phyloP scores from a whole-genome alignment of 306 rosid species.

The Sesbania bispinosa region DNA sequence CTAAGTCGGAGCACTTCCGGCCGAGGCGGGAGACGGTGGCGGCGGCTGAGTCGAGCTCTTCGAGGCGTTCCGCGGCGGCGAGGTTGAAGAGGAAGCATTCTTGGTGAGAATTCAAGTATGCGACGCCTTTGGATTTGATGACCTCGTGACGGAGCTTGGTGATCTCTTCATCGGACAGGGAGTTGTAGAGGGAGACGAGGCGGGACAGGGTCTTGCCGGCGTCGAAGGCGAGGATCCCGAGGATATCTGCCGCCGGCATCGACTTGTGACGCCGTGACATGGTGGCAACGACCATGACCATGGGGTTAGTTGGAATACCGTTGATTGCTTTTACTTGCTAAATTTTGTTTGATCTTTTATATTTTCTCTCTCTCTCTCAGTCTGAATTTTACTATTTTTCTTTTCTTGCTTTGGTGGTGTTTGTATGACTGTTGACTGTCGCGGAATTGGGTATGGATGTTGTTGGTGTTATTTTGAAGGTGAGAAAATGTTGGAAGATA shows the following conservation, averaged over 20 bases:
- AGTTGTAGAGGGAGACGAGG: conserved; percentile 50
- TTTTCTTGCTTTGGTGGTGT: background rate
- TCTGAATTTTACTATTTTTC: background rate
- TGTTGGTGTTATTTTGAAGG: background rate
- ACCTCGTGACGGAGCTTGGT: conserved; percentile 22
- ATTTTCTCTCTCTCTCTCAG: background rate
- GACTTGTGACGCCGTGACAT: conserved; percentile 34
- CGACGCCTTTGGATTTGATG: conserved; percentile 42
- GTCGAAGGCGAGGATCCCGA: conserved; percentile 62
- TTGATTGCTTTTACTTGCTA: too few species aligned
- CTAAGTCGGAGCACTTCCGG: conserved; percentile 37
- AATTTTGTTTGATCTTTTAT: background rate
- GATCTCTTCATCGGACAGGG: conserved; percentile 48
- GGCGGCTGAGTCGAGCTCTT: conserved; percentile 43
- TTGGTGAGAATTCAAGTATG: conserved; percentile 43
- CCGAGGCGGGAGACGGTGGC: conserved; percentile 40
- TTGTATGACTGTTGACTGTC: background rate
- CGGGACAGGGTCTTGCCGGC: conserved; percentile 51
- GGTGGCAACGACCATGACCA: conserved; percentile 41
- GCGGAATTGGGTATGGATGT: too few species aligned
- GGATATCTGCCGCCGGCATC: background rate
- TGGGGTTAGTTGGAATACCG: too few species aligned
- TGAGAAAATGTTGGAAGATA: conserved; percentile 2
- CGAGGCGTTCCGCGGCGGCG: conserved; percentile 53
- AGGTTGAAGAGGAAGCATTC: conserved; percentile 58